These are phyloP conservation scores for Ceratopteris richardii DNA, from an alignment of 75 land plant species.

Conservation along the genomic window DNA sequence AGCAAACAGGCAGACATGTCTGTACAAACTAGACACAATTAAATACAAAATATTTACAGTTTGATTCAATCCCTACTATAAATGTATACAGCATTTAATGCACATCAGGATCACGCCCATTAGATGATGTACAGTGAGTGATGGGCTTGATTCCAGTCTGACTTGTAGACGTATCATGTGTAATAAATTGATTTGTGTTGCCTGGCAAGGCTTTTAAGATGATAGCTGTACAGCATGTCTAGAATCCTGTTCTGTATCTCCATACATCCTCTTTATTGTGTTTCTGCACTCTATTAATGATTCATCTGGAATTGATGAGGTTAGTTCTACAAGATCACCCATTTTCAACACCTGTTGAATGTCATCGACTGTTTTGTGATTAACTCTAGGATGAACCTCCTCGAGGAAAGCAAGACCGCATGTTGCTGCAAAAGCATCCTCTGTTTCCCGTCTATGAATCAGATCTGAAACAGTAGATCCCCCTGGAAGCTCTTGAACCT, in stretches of 20 bases:
- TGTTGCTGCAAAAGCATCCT: conserved; percentile 36
- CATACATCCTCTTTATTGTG: conserved; percentile 59
- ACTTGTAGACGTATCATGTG: too few relatives aligned
- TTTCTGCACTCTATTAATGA: conserved; percentile 50
- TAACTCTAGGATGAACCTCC: conserved; percentile 63
- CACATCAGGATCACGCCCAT: too few relatives aligned
- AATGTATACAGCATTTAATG: too few relatives aligned
- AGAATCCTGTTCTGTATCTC: background rate
- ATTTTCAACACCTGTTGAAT: conserved; percentile 61
- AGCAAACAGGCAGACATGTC: too few relatives aligned
- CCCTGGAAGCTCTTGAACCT: conserved; percentile 79
- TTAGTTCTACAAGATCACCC: conserved; percentile 87
- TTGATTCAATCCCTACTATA: too few relatives aligned
- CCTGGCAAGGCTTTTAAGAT: background rate
- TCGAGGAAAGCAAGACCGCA: conserved; percentile 41
- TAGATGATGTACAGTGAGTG: too few relatives aligned
- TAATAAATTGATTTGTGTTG: too few relatives aligned
- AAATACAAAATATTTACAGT: too few relatives aligned
- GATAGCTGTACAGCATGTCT: background rate
- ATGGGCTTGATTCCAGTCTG: too few relatives aligned
- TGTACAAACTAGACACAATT: too few relatives aligned
- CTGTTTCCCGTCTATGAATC: conserved; percentile 31
- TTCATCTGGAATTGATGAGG: conserved; percentile 49
- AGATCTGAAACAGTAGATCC: conserved; percentile 66
- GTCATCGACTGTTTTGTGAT: conserved; percentile 56